Base-by-base conservation (phyloP, 2,329 filamentous ascomycete genomes). In the Fusarium sp. region DNA sequence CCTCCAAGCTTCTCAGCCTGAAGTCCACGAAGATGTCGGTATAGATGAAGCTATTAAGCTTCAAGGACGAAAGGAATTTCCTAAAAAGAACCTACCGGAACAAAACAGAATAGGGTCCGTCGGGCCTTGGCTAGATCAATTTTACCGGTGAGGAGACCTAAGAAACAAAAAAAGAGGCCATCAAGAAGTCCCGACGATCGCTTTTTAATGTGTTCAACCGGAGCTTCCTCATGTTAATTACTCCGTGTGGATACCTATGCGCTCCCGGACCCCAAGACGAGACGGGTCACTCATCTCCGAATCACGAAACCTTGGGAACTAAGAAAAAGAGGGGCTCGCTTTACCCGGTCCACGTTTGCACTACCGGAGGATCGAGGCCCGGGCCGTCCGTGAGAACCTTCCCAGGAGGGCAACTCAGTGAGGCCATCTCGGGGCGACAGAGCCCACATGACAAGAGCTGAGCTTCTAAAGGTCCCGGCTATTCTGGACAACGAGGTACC, bases 281-380 rank as follows among this genome's bases (percentile, higher is more conserved):
- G 51, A 56, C 38, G 5, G 14, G 58, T 50, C 25, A 65, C 44
- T 65, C 60, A 61, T 65, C 53, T 67, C 67, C 68, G 68, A 56
- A 42, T 23, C 31, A 23, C 66, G 54, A 70, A 61, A 64, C 63
- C 23, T 38, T 18, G 49, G 25, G 25, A 18, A 63, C 56, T n/a
- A 42, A 59, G 50, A 38, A 20, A 8, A 38, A 20, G 10, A 59
- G 20, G 42, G 44, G 34, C 9, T 44, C 42, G 38, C 36, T 70
- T 70, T 70, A 64, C 57, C 67, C 67, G 67, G 44, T 13, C 14
- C 55, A 40, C 20, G 14, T 31, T 33, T 65, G 58, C 68, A 70
- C 40, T 54, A 49, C 50, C 68, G 68, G 68, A 70, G 61, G 58
- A 53, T 66, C 68, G 55, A 16, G 49, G 58, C 55, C 68, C 68